These are phyloP conservation scores for Arctium minus DNA, from an alignment of 129 eudicot genomes.

Conservation along the genomic window DNA sequence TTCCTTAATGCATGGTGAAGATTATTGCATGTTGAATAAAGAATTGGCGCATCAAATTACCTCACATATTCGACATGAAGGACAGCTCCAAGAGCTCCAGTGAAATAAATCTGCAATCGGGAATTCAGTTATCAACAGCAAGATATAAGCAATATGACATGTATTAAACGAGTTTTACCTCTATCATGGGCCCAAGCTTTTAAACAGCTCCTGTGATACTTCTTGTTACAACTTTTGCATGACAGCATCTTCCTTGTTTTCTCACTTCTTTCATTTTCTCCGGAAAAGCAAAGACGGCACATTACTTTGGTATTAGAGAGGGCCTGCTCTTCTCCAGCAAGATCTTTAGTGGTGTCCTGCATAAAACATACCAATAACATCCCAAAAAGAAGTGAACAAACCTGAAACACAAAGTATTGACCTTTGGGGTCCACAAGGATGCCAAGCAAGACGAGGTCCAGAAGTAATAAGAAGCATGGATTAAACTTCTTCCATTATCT, in stretches of 20 bases:
- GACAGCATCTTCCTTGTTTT: conserved; percentile 87
- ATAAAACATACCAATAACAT: conserved; percentile 2
- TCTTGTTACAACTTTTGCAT: conserved; percentile 84
- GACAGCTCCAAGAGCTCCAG: conserved; percentile 94
- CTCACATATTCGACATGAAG: conserved; percentile 91
- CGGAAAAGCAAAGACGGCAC: conserved; percentile 88
- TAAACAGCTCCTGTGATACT: conserved; percentile 85
- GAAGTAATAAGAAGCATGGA: background rate
- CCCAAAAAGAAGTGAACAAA: background rate
- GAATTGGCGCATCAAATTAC: conserved; percentile 28
- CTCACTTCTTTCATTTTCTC: conserved; percentile 83
- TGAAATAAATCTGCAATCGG: conserved; percentile 81
- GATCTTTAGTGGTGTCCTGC: conserved; percentile 54
- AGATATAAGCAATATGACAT: background rate
- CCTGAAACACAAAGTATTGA: conserved; percentile 1
- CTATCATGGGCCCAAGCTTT: conserved; percentile 89
- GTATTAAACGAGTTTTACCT: conserved; percentile 39
- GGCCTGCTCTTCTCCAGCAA: conserved; percentile 66
- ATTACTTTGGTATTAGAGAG: conserved; percentile 61
- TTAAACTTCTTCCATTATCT: background rate
- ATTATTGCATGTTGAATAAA: background rate
- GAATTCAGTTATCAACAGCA: conserved; percentile 14
- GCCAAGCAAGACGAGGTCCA: background rate
- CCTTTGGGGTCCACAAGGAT: conserved; percentile 8
- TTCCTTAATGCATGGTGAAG: background rate